Base-by-base conservation (phyloP, 2,329 filamentous ascomycete species). In the Diplodia corticola region DNA sequence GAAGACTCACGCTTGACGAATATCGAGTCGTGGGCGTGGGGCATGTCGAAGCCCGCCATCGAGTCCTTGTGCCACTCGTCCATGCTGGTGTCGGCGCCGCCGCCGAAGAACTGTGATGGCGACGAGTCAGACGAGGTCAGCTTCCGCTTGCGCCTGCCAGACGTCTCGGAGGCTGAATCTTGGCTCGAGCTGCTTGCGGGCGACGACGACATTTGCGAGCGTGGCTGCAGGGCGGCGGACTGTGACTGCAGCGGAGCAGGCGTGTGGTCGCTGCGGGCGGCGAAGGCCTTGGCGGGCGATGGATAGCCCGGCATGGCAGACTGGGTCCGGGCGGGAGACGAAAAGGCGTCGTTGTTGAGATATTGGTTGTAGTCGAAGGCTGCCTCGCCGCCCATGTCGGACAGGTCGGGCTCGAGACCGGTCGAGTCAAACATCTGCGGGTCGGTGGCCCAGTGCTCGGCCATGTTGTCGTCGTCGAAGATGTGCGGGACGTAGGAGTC, bases 121-220 rank as follows among this genome's bases (percentile, higher is more conserved):
- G 78, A 77, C 63, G 76, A 79, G 65, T 77, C 73, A 30, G 75
- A 75, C 28, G 75, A 75, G 20, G 76, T 74, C 71, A 57, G 48
- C 65, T 80, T 79, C 44, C 77, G 73, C 73, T 80, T 80, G 17
- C 76, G 75, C 50, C 73, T 69, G 68, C 75, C 75, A 2, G 78
- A 79, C 10, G 78, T 76, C 65, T 80, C 78, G 10, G 78, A 80
- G 5, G 78, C 74, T 20, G 78, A 79, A 69, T 80, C 78, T 67
- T 79, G 77, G 67, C 75, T 77, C 5, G 78, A 80, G 69, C 75
- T 79, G 63, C 80, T n/a, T n/a, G n/a, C 78, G 3, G 74, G 74
- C 13, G 78, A 79, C 15, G 72, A 67, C 10, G 72, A 73, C 60
- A 70, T 63, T 30, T 59, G 50, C 13, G 69, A 71, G n/a, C 69